Base-by-base conservation (phyloP, 768 basidiomycete species). In the Lactifluus pinguis region DNA sequence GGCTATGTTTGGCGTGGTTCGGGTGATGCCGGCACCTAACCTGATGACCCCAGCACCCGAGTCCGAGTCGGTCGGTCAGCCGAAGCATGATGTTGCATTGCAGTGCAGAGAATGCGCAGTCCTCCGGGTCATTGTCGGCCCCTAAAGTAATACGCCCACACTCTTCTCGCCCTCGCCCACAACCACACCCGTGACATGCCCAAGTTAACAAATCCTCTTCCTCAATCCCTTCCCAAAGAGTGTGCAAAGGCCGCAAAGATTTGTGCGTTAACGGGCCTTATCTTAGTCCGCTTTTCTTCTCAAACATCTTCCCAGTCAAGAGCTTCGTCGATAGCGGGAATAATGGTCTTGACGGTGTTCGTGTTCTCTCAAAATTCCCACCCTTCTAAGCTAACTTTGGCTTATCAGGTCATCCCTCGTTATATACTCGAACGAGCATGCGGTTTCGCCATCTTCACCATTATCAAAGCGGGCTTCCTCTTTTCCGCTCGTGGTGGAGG, bases 371-470 rank as follows among this genome's bases (percentile, higher is more conserved):
- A 55, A 48, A 8, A 51, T 34, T 3, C 32, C 29, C 8, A 38
- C 36, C 25, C 29, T 39, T 42, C 29, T 25, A 30, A 19, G 15
- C 29, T 50, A 14, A 50, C 14, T 6, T 21, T 29, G 14, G 1
- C 21, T 10, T 11, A 55, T 25, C 57, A 83, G 81, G 76, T 85
- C 62, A 78, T 86, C 59, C 83, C 84, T 36, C 75, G 77, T 25
- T 71, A 67, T 42, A 77, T 86, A 9, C 74, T 86, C 21, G 77
- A 83, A 65, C 73, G 77, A 60, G 84, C 85, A 15, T 78, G 73
- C 34, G 85, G 94, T 5, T 95, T 95, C 69, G 92, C 91, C n/a
- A 91, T 93, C 50, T 92, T 93, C 71, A 91, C 88, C 5, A 81
- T 94, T 54, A 80, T 92, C 74, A 94, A 93, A 68, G 82, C 78